Base-by-base conservation (phyloP, 1,139 yeast species). In the Geotrichum aggregatum region DNA sequence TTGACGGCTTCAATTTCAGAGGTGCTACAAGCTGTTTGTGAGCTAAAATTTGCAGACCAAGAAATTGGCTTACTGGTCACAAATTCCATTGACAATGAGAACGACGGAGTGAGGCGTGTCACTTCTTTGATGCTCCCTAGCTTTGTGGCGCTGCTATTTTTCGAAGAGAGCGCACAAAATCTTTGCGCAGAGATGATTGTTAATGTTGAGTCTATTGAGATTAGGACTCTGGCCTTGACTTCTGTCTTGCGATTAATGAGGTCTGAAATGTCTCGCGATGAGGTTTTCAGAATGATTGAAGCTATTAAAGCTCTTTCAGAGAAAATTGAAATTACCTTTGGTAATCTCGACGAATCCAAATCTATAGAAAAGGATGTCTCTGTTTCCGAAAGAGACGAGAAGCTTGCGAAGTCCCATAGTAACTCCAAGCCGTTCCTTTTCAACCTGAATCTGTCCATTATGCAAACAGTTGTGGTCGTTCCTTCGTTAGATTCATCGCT, bases 401-500 rank as follows among this genome's bases (percentile, higher is more conserved):
- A 34, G 35, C 41, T 26, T 10, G 18, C 18, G 16, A 26, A 3
- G 21, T 4, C 18, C 14, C 14, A 16, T 11, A 38, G 24, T 3
- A 8, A 28, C 6, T 24, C 28, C 11, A 51, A 52, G 28, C 54
- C 50, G 11, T 48, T 54, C 19, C n/a, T 28, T 7, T 35, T 50
- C 31, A 50, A 54, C 39, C 42, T 50, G 13, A 41, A 43, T 22
- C 13, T 47, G n/a, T 47, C 50, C 18, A 39, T 54, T 24, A 21
- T 10, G 13, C 48, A 50, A 19, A 46, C 43, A 1, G 31, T 47
- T 30, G 45, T 48, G 4, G 38, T 54, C 14, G 31, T 54, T 16
- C 54, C 54, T n/a, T 54, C 56, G 2, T 34, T 54, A 18, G 54
- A 54, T 13, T 47, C 54, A 6, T 50, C 56, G 13, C 36, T 54